phyloP scores from a whole-genome alignment of 225 moss, liverwort and hornwort species.

The Polytrichum formosum region DNA sequence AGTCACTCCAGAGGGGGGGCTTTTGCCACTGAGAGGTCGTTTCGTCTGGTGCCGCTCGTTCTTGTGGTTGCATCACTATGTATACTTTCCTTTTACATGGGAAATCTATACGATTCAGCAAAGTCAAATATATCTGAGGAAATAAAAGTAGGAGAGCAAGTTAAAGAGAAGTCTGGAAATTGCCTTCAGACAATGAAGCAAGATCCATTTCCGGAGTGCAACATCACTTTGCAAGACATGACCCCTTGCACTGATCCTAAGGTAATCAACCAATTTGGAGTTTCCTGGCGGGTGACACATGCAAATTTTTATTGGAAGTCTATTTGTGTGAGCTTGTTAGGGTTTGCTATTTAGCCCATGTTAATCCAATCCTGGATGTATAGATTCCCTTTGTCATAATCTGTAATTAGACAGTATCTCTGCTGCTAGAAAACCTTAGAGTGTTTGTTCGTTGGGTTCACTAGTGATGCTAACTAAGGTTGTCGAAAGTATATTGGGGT shows the following conservation, averaged over 20 bases:
- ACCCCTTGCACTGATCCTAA: slow-evolving; percentile 89
- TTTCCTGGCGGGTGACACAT: background rate
- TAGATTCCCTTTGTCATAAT: too few relatives aligned
- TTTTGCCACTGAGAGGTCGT: slow-evolving; percentile 68
- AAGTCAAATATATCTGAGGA: slow-evolving; percentile 40
- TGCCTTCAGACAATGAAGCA: slow-evolving; percentile 52
- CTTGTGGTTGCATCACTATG: slow-evolving; percentile 65
- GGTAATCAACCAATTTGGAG: slow-evolving; percentile 30
- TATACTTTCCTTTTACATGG: slow-evolving; percentile 78
- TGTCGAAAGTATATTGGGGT: too few relatives aligned
- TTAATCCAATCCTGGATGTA: too few relatives aligned
- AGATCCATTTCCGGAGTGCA: slow-evolving; percentile 60
- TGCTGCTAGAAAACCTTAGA: too few relatives aligned
- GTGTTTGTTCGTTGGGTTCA: too few relatives aligned
- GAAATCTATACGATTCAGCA: slow-evolving; percentile 61
- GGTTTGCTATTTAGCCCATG: too few relatives aligned
- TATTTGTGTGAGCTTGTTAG: too few relatives aligned
- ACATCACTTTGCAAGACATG: slow-evolving; percentile 65
- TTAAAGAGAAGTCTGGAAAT: slow-evolving; percentile 32
- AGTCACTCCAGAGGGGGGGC: slow-evolving; percentile 56
- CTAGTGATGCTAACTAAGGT: too few relatives aligned
- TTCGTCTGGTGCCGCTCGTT: slow-evolving; percentile 69
- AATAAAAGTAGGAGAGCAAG: slow-evolving; percentile 32
- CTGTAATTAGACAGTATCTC: too few relatives aligned
- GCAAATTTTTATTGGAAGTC: background rate